Evolutionary conservation across 345 rosid genomes (phyloP), one percentile per base, ranked within the genome.

Genomic region (Linum tenue): DNA sequence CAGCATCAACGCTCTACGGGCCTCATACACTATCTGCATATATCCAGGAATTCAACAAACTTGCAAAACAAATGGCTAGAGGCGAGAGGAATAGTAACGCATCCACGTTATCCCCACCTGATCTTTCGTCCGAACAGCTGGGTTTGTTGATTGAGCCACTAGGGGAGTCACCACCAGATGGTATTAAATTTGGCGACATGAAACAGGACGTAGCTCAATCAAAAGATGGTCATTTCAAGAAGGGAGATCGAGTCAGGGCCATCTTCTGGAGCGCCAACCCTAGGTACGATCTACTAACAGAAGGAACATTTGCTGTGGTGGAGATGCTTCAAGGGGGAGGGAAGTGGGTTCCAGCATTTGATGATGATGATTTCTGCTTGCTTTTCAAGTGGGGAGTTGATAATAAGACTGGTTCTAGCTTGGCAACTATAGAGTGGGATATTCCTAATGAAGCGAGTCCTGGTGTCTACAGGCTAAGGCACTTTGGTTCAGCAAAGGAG

Each of bases 1-100:
- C 79, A 43, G 87, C 90, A 60, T 81, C 90, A 0, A 85, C 90
- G 5, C 80, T 85, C 22, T 85, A 85, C 15, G 90, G 86, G 15
- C 90, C 90, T 39, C 73, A 79, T 62, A 85, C 87, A 2, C 51
- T 85, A 64, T 73, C 79, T 5, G 85, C 87, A 56, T 85, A 81
- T 63, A 76, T 79, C 39, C 87, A 85, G 61, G 83, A 85, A 59
- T 85, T 85, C 71, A 73, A 62, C 61, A 72, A 70, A 70, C 56
- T 83, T 38, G 90, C 86, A 42, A 70, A 58, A 69, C 64, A 84
- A 64, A 77, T 85, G 79, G 83, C 84, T 5, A 73, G 48, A 14
- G 84, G 83, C 59, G 67, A 69, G 56, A 51, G 64, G 12, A 35
- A 37, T 2, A 5, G 35, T 1, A 41, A 59, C 22, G 59, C 64